A percentile compares a stretch with the other conserved stretches of the same genome.
These are phyloP conservation scores for Populus hybrid DNA, from an alignment of 441 rosid species.

Conservation along the genomic window DNA sequence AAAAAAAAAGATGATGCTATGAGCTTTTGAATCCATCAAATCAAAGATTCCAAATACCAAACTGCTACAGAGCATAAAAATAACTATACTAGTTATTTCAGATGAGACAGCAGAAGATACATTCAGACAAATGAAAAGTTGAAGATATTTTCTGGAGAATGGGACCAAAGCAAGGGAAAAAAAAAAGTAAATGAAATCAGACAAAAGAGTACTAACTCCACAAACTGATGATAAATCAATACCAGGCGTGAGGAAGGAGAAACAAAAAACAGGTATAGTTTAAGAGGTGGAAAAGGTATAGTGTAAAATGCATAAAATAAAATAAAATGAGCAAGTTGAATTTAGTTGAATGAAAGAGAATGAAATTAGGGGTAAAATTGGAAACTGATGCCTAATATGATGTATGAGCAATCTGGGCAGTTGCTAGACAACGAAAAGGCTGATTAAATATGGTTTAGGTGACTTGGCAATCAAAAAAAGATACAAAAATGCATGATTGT, in stretches of 20 bases:
- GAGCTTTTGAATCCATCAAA: not conserved
- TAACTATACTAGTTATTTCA: not conserved
- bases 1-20: not conserved
- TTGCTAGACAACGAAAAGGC: not conserved
- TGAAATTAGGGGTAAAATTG: not conserved
- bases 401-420: not conserved
- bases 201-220: not conserved
- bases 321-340: not conserved
- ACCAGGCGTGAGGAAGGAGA: not conserved
- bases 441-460: not conserved
- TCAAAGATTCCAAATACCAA: not conserved
- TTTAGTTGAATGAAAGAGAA: not conserved
- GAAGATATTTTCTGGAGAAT: not conserved
- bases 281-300: not conserved
- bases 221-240: too few species aligned
- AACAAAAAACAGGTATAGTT: not conserved
- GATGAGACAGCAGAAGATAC: not conserved
- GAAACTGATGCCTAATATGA: not conserved
- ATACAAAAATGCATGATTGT: not conserved
- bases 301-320: not conserved
- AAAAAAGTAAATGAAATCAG: not conserved
- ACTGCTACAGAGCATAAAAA: not conserved
- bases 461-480: not conserved
- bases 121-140: not conserved
- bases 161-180: not conserved